Percentiles rank a stretch among this genome's conserved stretches.
Conservation (phyloP, 257 asterid species). For the Solanum lycopersicoides region DNA sequence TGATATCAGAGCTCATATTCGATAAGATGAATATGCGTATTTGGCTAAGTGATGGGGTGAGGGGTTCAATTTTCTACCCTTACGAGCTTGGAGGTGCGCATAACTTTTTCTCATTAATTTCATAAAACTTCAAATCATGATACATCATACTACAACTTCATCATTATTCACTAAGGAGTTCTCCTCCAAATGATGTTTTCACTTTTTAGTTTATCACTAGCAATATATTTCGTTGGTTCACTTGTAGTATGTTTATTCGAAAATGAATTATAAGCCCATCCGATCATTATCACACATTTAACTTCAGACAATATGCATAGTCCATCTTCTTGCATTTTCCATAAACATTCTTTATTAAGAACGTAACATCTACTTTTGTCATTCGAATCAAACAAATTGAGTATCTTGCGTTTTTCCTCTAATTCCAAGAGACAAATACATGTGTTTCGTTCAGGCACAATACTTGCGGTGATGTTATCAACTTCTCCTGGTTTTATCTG, state of each 20-base stretch:
- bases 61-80: neutral
- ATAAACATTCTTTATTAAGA: too few relatives aligned
- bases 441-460: neutral
- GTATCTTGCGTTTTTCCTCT: neutral
- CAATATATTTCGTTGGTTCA: neutral
- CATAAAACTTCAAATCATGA: neutral
- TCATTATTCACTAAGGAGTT: neutral
- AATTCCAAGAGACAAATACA: neutral
- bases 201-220: neutral
- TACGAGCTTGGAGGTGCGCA: neutral
- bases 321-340: too few relatives aligned
- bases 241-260: neutral
- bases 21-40: rapidly evolving
- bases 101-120: neutral
- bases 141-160: neutral
- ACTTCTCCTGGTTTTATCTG: neutral
- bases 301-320: neutral
- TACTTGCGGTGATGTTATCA: neutral
- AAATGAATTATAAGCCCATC: neutral
- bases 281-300: neutral
- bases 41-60: neutral
- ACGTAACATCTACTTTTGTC: neutral
- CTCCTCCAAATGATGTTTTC: neutral
- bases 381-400: neutral
- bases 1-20: too few relatives aligned